Evolutionary conservation across 805 yeast genomes (phyloP), one percentile per base, ranked within the genome.

Genomic region (Schizosaccharomyces octosporus): DNA sequence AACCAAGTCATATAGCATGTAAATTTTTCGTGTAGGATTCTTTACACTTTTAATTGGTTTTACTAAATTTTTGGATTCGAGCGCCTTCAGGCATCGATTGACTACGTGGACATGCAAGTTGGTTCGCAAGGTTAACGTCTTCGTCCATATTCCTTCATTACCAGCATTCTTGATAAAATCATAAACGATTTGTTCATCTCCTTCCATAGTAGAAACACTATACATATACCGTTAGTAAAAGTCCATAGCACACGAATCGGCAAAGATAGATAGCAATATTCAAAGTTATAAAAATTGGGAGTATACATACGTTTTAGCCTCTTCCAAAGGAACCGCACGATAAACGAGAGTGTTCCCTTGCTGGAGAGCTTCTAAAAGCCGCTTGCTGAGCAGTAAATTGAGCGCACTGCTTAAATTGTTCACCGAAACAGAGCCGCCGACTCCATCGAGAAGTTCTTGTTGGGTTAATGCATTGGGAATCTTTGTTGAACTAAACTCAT

Each of bases 131-230:
- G 85, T 85, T 64, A 87, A 78, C 1, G 94, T 85, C 72, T 86
- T 86, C 6, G 94, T 84, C 95, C 95, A 87, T 55, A 87, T 87
- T 60, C 95, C 95, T 70, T 85, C 95, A 72, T 94, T 75, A 3
- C 87, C 90, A 24, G 87, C 78, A 0, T 88, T 89, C 67, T 83
- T 89, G 64, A 86, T 85, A 67, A 85, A 81, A 0, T 87, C 81
- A 67, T 85, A 86, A 41, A 86, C 80, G 76, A 86, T 77, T 32
- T 85, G 81, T 70, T 86, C 95, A 67, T 86, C 95, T 19, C 60
- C 60, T 41, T 57, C 57, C 57, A 51, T 51, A 29, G 57, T 51
- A 29, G 57, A 51, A 24, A 51, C 57, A 5, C 57, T 51, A 51
- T 2, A 17, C 21, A n/a, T 4, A 51, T 1, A 51, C n/a, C 27